Evolutionary conservation across 2,329 filamentous ascomycete genomes (phyloP).

Genomic region (Seiridium cupressi): DNA sequence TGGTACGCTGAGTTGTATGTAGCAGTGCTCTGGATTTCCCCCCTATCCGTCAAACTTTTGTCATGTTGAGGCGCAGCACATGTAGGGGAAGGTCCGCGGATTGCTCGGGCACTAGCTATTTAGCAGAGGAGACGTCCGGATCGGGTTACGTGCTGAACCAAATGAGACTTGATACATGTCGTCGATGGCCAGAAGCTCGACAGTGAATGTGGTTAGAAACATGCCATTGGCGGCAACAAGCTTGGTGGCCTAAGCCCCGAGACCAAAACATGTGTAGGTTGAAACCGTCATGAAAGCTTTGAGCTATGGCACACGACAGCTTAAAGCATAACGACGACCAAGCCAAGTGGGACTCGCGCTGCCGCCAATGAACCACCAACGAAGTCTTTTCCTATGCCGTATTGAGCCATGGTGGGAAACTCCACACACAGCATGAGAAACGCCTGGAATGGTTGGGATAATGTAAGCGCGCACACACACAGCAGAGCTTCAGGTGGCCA

Average conservation of each 20-base stretch:
- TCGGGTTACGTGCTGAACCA: neutral
- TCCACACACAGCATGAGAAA: neutral
- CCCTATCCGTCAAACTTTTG: neutral
- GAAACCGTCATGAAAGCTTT: neutral
- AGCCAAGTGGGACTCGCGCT: no score
- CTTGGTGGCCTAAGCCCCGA: neutral
- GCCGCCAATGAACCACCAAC: neutral
- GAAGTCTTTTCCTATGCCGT: neutral
- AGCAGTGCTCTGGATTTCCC: neutral
- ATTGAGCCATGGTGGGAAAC: neutral
- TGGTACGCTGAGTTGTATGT: neutral
- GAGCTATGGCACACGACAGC: neutral
- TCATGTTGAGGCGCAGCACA: neutral
- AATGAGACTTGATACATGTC: constrained; percentile 6
- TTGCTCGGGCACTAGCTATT: constrained; percentile 3
- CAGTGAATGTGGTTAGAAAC: neutral
- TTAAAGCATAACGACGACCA: neutral
- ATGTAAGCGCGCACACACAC: neutral
- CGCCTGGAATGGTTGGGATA: neutral
- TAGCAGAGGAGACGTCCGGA: neutral
- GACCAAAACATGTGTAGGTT: neutral
- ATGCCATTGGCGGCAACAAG: neutral
- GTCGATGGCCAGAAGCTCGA: neutral
- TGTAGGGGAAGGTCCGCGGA: neutral
- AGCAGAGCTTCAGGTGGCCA: neutral